Evolutionary conservation across 257 asterid species (phyloP).

Genomic region (Solanum lycopersicoides): DNA sequence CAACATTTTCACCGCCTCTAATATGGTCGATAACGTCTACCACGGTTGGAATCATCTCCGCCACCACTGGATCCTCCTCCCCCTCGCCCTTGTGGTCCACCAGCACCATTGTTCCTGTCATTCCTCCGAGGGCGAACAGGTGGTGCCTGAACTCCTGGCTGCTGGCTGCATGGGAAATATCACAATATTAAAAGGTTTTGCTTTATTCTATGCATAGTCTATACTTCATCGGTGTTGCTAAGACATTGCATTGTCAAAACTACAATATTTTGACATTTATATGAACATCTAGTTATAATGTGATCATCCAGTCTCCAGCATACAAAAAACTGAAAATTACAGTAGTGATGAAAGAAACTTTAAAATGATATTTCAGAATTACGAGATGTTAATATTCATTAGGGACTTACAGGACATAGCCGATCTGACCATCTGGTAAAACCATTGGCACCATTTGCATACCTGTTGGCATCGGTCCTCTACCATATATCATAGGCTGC

Average conservation of each 20-base stretch:
- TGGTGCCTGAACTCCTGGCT: conserved; percentile 84
- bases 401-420: conserved; percentile 88
- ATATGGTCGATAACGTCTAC: conserved; percentile 77
- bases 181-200: background rate
- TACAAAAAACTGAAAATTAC: background rate
- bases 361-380: background rate
- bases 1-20: conserved; percentile 11
- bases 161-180: conserved; percentile 51
- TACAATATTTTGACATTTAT: background rate
- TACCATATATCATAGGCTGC: conserved; percentile 94
- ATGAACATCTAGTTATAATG: background rate
- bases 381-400: background rate
- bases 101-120: conserved; percentile 53
- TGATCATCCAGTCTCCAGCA: background rate
- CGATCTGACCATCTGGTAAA: conserved; percentile 93
- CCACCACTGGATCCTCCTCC: conserved; percentile 49
- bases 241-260: background rate
- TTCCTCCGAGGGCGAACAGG: conserved; percentile 73
- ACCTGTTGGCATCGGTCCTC: conserved; percentile 97
- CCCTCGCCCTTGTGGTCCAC: conserved; percentile 48
- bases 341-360: background rate
- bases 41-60: conserved; percentile 45
- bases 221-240: background rate
- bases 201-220: background rate
- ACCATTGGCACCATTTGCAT: conserved; percentile 99